These are phyloP conservation scores for Colletotrichum ledebouriae DNA, from an alignment of 2,329 filamentous ascomycete species.

Conservation along the genomic window DNA sequence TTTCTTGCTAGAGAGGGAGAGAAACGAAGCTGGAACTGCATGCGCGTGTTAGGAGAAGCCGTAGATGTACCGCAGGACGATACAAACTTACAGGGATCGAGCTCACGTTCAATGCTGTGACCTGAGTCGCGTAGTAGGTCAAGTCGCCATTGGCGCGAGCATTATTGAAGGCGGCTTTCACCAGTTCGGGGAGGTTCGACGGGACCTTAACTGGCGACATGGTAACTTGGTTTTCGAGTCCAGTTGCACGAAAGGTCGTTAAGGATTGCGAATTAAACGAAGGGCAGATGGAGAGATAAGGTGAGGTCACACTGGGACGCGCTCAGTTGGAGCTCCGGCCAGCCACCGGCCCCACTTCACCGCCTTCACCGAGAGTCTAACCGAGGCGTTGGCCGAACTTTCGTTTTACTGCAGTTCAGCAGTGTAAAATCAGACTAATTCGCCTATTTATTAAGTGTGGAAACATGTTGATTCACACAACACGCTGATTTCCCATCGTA, in stretches of 20 bases:
- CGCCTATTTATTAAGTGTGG: too few species aligned
- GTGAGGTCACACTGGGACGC: slow-evolving; percentile 4
- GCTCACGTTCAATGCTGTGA: slow-evolving; percentile 60
- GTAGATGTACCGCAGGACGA: not conserved
- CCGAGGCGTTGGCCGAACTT: not conserved
- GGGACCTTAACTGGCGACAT: slow-evolving; percentile 60
- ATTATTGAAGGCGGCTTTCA: slow-evolving; percentile 62
- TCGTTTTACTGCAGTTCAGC: too few species aligned
- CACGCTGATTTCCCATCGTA: not conserved
- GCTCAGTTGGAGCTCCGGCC: not conserved
- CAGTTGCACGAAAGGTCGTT: not conserved
- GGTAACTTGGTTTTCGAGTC: not conserved
- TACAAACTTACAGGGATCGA: slow-evolving; percentile 56
- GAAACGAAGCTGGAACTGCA: slow-evolving; percentile 79
- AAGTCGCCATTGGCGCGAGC: slow-evolving; percentile 64
- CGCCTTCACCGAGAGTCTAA: not conserved
- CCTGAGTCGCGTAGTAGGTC: slow-evolving; percentile 68
- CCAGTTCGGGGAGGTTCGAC: slow-evolving; percentile 63
- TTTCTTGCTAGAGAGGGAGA: slow-evolving; percentile 78
- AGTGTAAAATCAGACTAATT: too few species aligned
- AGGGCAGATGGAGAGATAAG: not conserved
- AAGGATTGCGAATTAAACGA: not conserved
- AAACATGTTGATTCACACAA: not conserved
- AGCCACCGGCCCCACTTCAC: slow-evolving; percentile 5
- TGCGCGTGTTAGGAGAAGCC: not conserved